Evolutionary conservation across 2,329 filamentous ascomycete species (phyloP).

Genomic region (Metarhizium album): DNA sequence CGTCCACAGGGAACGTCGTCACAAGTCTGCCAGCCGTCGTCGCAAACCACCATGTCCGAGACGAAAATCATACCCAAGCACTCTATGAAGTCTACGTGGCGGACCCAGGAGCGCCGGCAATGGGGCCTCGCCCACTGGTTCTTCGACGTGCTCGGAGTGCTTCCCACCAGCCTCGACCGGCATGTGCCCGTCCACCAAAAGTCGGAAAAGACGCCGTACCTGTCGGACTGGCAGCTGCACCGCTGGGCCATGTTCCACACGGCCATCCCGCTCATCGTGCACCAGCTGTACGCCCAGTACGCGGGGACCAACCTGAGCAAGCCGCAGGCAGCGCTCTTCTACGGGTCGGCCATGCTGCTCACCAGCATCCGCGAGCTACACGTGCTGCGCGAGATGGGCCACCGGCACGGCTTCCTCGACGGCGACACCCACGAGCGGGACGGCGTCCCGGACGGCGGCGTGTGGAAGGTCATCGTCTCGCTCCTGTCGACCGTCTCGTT

Average conservation of each 20-base stretch:
- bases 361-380: slow-evolving; percentile 21
- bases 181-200: slow-evolving; percentile 20
- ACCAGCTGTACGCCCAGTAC: slow-evolving; percentile 8
- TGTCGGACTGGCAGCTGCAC: slow-evolving; percentile 18
- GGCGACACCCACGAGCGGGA: slow-evolving; percentile 21
- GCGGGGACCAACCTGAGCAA: slow-evolving; percentile 8
- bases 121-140: slow-evolving; percentile 12
- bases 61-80: slow-evolving; percentile 9
- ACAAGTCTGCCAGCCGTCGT: too few relatives aligned
- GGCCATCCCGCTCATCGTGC: slow-evolving; percentile 14
- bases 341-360: slow-evolving; percentile 20
- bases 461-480: slow-evolving; percentile 11
- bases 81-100: slow-evolving; percentile 14
- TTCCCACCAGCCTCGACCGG: slow-evolving; percentile 8
- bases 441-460: slow-evolving; percentile 21
- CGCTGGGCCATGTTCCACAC: slow-evolving; percentile 23
- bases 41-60: neutral
- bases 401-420: slow-evolving; percentile 17
- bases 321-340: slow-evolving; percentile 12
- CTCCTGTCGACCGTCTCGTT: slow-evolving; percentile 11
- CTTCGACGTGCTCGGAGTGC: slow-evolving; percentile 9
- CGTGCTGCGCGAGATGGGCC: slow-evolving; percentile 18
- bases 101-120: slow-evolving; percentile 5
- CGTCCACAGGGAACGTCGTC: too few relatives aligned
- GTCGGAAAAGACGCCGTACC: slow-evolving; percentile 20